phyloP scores from a whole-genome alignment of 1,284 basidiomycete species.

The Inonotus obliquus region DNA sequence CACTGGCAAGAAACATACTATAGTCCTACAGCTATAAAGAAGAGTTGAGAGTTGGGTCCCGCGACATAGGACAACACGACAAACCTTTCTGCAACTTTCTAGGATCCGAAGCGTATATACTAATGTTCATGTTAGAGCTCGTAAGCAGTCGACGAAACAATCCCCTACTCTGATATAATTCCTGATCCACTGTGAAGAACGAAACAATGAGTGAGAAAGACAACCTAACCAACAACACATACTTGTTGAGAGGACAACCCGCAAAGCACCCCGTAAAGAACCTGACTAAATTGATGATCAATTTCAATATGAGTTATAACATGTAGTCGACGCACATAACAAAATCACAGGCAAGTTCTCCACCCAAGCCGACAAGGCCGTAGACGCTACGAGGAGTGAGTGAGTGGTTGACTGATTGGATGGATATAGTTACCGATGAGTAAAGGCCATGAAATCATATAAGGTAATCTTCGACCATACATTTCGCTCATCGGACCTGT shows the following conservation, averaged over 20 bases:
- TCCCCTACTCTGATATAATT: conserved; percentile 15
- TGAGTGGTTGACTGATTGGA: not conserved
- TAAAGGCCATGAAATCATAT: conserved; percentile 25
- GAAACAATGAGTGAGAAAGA: not conserved
- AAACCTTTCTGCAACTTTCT: conserved; percentile 11
- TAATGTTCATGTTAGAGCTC: not conserved
- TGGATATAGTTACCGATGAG: conserved; percentile 20
- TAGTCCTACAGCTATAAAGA: conserved; percentile 7
- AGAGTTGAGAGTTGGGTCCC: not conserved
- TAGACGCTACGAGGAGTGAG: conserved; percentile 8
- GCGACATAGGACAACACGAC: not conserved
- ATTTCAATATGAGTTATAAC: too few relatives aligned
- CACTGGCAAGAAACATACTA: conserved; percentile 17
- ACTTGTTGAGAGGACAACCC: conserved; percentile 23
- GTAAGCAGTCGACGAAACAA: too few relatives aligned
- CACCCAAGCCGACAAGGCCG: conserved; percentile 22
- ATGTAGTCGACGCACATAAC: conserved; percentile 21
- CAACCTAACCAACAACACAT: not conserved
- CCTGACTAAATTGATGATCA: conserved; percentile 18
- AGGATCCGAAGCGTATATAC: conserved; percentile 10
- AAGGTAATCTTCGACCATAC: conserved; percentile 24
- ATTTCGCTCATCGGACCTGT: conserved; percentile 27
- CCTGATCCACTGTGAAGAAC: conserved; percentile 9
- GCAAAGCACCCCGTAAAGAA: conserved; percentile 22
- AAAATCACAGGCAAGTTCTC: conserved; percentile 22